Evolutionary conservation across 768 basidiomycete genomes (phyloP).

Genomic region (Tulasnella sp.): DNA sequence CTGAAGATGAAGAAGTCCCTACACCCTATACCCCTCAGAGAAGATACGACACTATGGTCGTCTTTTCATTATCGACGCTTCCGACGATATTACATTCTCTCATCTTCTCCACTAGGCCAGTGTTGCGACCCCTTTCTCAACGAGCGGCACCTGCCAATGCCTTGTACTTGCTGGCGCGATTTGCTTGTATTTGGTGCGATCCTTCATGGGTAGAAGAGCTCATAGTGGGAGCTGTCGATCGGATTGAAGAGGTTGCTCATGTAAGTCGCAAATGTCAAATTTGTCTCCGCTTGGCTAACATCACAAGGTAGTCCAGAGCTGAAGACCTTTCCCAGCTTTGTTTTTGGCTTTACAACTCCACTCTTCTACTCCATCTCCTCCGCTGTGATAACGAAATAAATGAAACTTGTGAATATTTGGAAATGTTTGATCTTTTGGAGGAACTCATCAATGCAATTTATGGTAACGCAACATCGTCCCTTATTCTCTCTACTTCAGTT

Average conservation of each 20-base stretch:
- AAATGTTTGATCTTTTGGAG: conserved; percentile 73
- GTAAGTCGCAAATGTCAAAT: conserved; percentile 37
- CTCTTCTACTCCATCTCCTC: conserved; percentile 81
- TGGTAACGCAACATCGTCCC: conserved; percentile 35
- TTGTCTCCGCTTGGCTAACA: conserved; percentile 6
- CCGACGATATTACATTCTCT: conserved; percentile 70
- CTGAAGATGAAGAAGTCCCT: conserved; percentile 31
- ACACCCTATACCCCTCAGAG: conserved; percentile 54
- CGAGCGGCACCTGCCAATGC: conserved; percentile 80
- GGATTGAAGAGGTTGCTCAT: conserved; percentile 84
- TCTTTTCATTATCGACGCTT: conserved; percentile 70
- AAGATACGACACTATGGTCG: conserved; percentile 82
- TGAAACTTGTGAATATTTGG: conserved; percentile 68
- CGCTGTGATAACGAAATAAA: conserved; percentile 70
- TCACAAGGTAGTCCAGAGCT: conserved; percentile 44
- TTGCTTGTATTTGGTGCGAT: conserved; percentile 85
- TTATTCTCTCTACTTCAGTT: conserved; percentile 6
- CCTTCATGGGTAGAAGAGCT: conserved; percentile 88
- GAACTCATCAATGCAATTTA: conserved; percentile 92
- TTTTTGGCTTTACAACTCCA: conserved; percentile 92
- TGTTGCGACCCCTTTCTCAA: conserved; percentile 36
- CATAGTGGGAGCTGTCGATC: conserved; percentile 77
- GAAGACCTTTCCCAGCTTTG: conserved; percentile 78
- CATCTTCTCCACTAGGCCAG: conserved; percentile 60
- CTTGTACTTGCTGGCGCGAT: conserved; percentile 80